Conservation (phyloP, 140 eudicot species). For the Anethum foeniculum region DNA sequence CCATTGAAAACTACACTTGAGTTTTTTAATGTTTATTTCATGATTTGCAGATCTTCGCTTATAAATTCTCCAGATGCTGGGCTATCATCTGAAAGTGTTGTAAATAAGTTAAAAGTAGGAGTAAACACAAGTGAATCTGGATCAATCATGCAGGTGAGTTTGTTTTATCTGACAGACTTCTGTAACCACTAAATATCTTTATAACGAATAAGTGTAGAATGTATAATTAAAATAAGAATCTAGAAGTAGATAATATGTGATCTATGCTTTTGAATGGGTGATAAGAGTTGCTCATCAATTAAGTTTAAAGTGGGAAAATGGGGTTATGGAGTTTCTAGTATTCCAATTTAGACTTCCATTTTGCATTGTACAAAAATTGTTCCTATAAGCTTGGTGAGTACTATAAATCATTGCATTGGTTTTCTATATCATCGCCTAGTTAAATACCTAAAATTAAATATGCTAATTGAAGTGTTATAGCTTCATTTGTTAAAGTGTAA, state of each 20-base stretch:
- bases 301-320: neutral
- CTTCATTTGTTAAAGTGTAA: neutral
- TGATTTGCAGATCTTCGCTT: constrained; percentile 61
- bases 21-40: neutral
- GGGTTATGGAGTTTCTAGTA: neutral
- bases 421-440: neutral
- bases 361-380: neutral
- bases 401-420: neutral
- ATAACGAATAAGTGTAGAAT: neutral
- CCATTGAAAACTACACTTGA: neutral
- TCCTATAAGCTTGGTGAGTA: neutral
- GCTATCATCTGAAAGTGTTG: constrained; percentile 41
- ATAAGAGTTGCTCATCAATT: neutral
- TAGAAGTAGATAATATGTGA: neutral
- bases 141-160: constrained; percentile 48
- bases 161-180: neutral
- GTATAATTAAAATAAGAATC: neutral
- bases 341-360: neutral
- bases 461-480: neutral
- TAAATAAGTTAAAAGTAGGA: constrained; percentile 34
- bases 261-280: neutral
- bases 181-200: neutral
- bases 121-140: constrained; percentile 35
- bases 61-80: constrained; percentile 48
- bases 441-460: neutral